phyloP scores from a whole-genome alignment of 805 yeast species.

The Wickerhamia fluorescens region DNA sequence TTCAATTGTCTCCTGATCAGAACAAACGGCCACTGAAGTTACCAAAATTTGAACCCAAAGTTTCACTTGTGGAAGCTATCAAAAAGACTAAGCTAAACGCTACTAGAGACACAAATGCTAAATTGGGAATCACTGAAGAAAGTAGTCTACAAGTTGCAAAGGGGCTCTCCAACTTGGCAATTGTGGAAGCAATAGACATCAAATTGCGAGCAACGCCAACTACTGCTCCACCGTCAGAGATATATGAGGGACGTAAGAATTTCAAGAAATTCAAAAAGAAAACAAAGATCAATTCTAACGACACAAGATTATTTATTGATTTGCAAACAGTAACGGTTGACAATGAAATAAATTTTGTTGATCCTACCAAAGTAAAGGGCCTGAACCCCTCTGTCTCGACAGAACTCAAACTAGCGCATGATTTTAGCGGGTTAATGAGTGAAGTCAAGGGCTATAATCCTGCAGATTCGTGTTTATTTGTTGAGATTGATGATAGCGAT shows the following conservation, averaged over 20 bases:
- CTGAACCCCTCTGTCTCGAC: conserved; percentile 1
- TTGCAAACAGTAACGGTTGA: conserved; percentile 9
- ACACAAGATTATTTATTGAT: conserved; percentile 25
- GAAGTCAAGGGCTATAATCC: conserved; percentile 5
- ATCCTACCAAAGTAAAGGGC: not conserved
- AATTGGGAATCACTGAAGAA: too few species aligned
- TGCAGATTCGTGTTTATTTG: conserved; percentile 1
- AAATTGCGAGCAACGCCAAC: conserved; percentile 7
- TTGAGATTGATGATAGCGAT: conserved; percentile 4
- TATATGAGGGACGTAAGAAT: conserved; percentile 30
- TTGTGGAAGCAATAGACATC: conserved; percentile 24
- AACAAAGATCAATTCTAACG: conserved; percentile 11
- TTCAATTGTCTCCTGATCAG: too few species aligned
- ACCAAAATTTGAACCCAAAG: conserved; percentile 5
- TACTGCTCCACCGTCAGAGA: conserved; percentile 4
- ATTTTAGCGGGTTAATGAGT: conserved; percentile 9
- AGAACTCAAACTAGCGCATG: conserved; percentile 5
- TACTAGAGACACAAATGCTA: conserved; percentile 13
- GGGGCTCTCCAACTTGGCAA: too few species aligned
- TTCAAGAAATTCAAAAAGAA: conserved; percentile 31
- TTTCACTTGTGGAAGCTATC: conserved; percentile 24
- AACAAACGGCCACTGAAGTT: too few species aligned
- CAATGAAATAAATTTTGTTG: conserved; percentile 5
- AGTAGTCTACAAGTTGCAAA: too few species aligned
- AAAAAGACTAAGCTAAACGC: conserved; percentile 18